Percentiles rank a stretch among this genome's conserved stretches.
These are phyloP conservation scores for Raphanus raphanistrum DNA, from an alignment of 345 rosid genomes.

Conservation along the genomic window DNA sequence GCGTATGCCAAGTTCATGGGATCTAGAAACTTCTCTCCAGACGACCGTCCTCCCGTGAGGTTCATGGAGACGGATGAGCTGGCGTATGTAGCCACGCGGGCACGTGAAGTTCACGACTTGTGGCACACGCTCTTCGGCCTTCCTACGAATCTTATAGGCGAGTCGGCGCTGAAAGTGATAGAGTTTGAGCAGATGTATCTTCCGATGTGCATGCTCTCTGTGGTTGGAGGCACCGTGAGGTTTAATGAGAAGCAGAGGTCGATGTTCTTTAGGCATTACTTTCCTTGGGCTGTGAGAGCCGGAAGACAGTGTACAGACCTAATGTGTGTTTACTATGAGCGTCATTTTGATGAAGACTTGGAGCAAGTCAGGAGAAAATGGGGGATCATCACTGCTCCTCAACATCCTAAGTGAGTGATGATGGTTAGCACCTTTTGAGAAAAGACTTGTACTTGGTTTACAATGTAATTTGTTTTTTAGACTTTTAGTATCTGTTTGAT, in stretches of 20 bases:
- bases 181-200: conserved; percentile 79
- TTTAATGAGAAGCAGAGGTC: conserved; percentile 64
- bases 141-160: conserved; percentile 70
- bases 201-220: conserved; percentile 71
- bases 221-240: conserved; percentile 61
- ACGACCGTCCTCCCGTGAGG: conserved; percentile 74
- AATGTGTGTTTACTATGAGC: conserved; percentile 65
- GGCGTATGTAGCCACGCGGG: conserved; percentile 66
- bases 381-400: conserved; percentile 64
- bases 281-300: conserved; percentile 71
- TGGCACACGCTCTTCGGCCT: conserved; percentile 79
- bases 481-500: not conserved
- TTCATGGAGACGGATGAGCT: conserved; percentile 78
- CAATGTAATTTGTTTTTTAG: not conserved
- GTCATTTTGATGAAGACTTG: conserved; percentile 69
- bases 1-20: conserved; percentile 86
- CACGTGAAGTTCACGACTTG: conserved; percentile 80
- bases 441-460: not conserved
- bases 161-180: conserved; percentile 71
- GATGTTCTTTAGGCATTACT: conserved; percentile 59
- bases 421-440: not conserved
- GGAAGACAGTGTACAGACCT: conserved; percentile 62
- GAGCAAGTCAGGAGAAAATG: conserved; percentile 61
- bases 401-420: conserved; percentile 30
- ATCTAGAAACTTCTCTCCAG: conserved; percentile 77